Percentiles rank a stretch among this genome's conserved stretches.
phyloP scores from a whole-genome alignment of 2,329 filamentous ascomycete species.

The Calonectria montana region DNA sequence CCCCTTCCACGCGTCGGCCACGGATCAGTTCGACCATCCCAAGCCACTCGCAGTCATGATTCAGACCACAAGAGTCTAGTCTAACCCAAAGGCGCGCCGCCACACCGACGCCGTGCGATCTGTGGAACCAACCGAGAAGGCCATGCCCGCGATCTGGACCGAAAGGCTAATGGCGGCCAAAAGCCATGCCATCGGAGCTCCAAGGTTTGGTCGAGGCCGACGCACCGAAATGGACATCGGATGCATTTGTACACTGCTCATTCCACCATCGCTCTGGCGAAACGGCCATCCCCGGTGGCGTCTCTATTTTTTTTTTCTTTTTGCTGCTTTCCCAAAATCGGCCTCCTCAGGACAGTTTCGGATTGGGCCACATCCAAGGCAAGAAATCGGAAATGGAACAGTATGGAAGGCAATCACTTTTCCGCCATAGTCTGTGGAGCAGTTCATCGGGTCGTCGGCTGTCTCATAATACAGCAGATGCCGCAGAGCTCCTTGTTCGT shows the following conservation, averaged over 20 bases:
- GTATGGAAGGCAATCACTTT: neutral
- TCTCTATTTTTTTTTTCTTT: neutral
- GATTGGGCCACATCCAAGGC: neutral
- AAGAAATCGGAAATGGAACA: neutral
- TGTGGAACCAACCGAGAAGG: neutral
- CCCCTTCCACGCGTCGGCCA: neutral
- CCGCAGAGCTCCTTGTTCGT: neutral
- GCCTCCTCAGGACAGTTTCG: neutral
- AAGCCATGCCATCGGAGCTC: neutral
- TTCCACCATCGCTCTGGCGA: neutral
- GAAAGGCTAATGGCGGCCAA: neutral
- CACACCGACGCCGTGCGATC: neutral
- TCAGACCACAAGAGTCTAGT: slow-evolving; percentile 1
- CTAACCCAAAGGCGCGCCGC: neutral
- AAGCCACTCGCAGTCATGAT: neutral
- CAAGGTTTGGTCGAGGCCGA: neutral
- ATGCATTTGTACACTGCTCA: neutral
- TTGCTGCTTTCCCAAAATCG: neutral
- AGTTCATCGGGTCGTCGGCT: neutral
- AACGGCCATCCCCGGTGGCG: slow-evolving; percentile 4
- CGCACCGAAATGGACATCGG: neutral
- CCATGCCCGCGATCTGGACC: neutral
- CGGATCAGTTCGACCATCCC: neutral
- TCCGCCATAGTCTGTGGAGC: neutral
- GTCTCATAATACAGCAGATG: neutral